phyloP scores from a whole-genome alignment of 805 yeast species.

The Hanseniaspora guilliermondii region DNA sequence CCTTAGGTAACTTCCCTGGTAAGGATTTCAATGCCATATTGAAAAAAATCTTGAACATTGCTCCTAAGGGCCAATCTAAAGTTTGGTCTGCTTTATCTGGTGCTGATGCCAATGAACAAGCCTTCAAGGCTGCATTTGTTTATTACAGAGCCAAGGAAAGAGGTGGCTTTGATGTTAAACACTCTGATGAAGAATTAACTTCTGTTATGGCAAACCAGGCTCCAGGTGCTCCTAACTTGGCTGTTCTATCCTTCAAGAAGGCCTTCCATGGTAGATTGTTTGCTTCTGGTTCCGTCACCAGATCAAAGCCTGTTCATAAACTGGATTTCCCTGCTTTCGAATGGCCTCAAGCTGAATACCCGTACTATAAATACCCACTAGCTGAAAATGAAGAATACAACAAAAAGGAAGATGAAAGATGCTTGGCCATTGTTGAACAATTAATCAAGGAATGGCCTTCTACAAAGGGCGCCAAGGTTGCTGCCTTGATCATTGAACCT shows the following conservation, averaged over 20 bases:
- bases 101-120: conserved; percentile 59
- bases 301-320: conserved; percentile 92
- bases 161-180: conserved; percentile 40
- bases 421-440: conserved; percentile 64
- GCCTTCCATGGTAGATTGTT: conserved; percentile 94
- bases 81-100: conserved; percentile 60
- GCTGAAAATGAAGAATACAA: conserved; percentile 52
- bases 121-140: conserved; percentile 61
- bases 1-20: conserved; percentile 52
- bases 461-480: conserved; percentile 44
- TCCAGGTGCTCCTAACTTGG: conserved; percentile 82
- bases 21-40: conserved; percentile 41
- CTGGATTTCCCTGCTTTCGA: conserved; percentile 83
- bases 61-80: conserved; percentile 48
- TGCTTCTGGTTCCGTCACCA: conserved; percentile 81
- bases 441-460: conserved; percentile 49
- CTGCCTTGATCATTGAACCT: conserved; percentile 84
- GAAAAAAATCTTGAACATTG: conserved; percentile 40
- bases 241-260: conserved; percentile 71
- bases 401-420: conserved; percentile 65
- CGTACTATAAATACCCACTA: conserved; percentile 72
- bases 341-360: conserved; percentile 96
- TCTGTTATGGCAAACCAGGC: conserved; percentile 69
- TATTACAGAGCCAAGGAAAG: conserved; percentile 46
- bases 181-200: conserved; percentile 54